Evolutionary conservation across 2,329 filamentous ascomycete species (phyloP).

Genomic region (Zymoseptoria ardabiliae): DNA sequence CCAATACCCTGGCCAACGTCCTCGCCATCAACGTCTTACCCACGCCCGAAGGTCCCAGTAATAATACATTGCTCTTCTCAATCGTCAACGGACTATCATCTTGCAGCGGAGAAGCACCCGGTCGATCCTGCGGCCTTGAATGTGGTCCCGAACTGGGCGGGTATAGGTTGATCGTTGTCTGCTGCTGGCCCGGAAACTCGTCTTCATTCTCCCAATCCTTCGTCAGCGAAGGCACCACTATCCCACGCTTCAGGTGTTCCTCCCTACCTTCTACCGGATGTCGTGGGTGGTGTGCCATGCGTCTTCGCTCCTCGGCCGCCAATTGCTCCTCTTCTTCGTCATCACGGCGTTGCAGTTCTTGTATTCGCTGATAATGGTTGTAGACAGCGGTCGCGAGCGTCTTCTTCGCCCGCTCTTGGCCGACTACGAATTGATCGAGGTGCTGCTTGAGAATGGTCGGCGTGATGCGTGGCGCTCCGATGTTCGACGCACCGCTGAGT

Average conservation of each 20-base stretch:
- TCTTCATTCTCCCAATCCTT: slow-evolving; percentile 37
- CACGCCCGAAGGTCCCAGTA: slow-evolving; percentile 87
- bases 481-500: slow-evolving; percentile 51
- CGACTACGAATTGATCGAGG: slow-evolving; percentile 92
- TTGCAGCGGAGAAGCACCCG: slow-evolving; percentile 34
- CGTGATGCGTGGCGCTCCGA: slow-evolving; percentile 53
- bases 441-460: slow-evolving; percentile 71
- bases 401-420: slow-evolving; percentile 90
- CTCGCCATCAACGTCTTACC: slow-evolving; percentile 95
- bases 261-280: slow-evolving; percentile 70
- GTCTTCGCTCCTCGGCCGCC: slow-evolving; percentile 63
- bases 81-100: slow-evolving; percentile 62
- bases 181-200: slow-evolving; percentile 56
- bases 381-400: slow-evolving; percentile 88
- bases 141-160: slow-evolving; percentile 7
- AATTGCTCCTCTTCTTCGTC: slow-evolving; percentile 70
- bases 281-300: slow-evolving; percentile 51
- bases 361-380: slow-evolving; percentile 89
- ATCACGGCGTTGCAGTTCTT: slow-evolving; percentile 65
- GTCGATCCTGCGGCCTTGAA: slow-evolving; percentile 10
- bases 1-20: slow-evolving; percentile 84
- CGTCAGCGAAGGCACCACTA: slow-evolving; percentile 29
- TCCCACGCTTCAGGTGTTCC: slow-evolving; percentile 26
- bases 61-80: slow-evolving; percentile 89
- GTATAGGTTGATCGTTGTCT: slow-evolving; percentile 35